Conservation (phyloP, 345 rosid genomes). For the Populus simonii region DNA sequence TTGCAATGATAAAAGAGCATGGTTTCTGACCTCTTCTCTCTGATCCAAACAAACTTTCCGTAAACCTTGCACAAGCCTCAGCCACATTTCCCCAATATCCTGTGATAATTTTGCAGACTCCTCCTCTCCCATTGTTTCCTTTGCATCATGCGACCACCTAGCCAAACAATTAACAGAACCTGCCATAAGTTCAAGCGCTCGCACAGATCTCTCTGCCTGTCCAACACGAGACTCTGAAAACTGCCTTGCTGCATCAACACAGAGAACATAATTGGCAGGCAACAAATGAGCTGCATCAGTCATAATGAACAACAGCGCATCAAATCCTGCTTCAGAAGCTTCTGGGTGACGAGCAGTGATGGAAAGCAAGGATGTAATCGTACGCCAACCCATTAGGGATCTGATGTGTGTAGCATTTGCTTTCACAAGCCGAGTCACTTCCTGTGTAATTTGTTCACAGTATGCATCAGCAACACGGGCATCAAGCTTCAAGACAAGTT, state of each 20-base stretch:
- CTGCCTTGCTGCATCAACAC: constrained; percentile 86
- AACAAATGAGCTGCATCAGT: constrained; percentile 72
- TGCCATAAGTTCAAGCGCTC: constrained; percentile 84
- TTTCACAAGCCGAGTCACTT: constrained; percentile 93
- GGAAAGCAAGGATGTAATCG: constrained; percentile 82
- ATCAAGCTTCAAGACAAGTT: constrained; percentile 95
- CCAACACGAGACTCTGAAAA: constrained; percentile 98
- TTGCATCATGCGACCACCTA: constrained; percentile 68
- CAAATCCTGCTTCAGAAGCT: constrained; percentile 97
- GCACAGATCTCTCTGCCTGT: constrained; percentile 84
- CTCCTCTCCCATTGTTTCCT: constrained; percentile 72
- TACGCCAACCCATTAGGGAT: constrained; percentile 94
- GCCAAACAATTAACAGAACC: constrained; percentile 75
- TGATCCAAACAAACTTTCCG: constrained; percentile 99
- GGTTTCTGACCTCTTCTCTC: constrained; percentile 93
- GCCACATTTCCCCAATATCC: constrained; percentile 96
- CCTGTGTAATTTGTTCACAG: constrained; percentile 91
- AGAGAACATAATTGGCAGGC: constrained; percentile 80
- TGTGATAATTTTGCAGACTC: constrained; percentile 65
- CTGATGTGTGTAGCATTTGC: constrained; percentile 92
- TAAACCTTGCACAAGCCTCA: constrained; percentile 88
- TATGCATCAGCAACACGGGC: constrained; percentile 98
- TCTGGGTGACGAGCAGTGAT: constrained; percentile 94
- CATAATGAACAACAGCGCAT: constrained; percentile 80
- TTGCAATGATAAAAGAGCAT: constrained; percentile 77